Conservation (phyloP, 2,329 filamentous ascomycete species). For the Bipolaris oryzae region DNA sequence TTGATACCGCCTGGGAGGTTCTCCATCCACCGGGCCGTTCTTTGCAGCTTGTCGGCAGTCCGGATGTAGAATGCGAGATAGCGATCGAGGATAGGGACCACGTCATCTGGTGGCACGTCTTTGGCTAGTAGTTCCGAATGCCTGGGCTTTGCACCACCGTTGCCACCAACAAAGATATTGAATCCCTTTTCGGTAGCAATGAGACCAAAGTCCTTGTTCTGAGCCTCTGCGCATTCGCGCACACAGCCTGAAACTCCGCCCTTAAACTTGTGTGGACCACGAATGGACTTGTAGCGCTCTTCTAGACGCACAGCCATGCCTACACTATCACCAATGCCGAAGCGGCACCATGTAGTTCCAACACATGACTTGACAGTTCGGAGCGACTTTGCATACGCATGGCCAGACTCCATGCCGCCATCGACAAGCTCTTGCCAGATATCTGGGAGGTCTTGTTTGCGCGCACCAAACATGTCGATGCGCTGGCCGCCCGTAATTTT, state of each 20-base stretch:
- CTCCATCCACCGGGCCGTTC: slow-evolving; percentile 88
- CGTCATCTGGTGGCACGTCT: slow-evolving; percentile 81
- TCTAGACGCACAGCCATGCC: slow-evolving; percentile 88
- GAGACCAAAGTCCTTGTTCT: slow-evolving; percentile 91
- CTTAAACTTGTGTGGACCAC: slow-evolving; percentile 90
- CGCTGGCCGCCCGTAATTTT: slow-evolving; percentile 93
- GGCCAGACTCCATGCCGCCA: slow-evolving; percentile 87
- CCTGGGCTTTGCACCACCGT: slow-evolving; percentile 82
- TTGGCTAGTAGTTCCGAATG: slow-evolving; percentile 85
- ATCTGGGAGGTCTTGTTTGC: slow-evolving; percentile 79
- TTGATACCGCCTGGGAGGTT: slow-evolving; percentile 80
- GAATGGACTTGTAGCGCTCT: slow-evolving; percentile 89
- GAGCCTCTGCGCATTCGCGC: slow-evolving; percentile 90
- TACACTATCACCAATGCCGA: slow-evolving; percentile 86
- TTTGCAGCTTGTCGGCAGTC: slow-evolving; percentile 86
- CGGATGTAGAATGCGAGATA: slow-evolving; percentile 95
- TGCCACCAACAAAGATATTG: slow-evolving; percentile 90
- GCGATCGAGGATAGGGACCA: slow-evolving; percentile 82
- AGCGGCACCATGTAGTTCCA: slow-evolving; percentile 89
- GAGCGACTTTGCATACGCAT: slow-evolving; percentile 88
- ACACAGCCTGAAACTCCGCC: slow-evolving; percentile 89
- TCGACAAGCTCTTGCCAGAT: slow-evolving; percentile 84
- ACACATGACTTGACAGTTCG: slow-evolving; percentile 92
- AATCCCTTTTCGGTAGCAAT: slow-evolving; percentile 93
- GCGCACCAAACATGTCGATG: slow-evolving; percentile 91